These are phyloP conservation scores for Alternaria gansuensis DNA, from an alignment of 2,329 filamentous ascomycete genomes.

Conservation along the genomic window DNA sequence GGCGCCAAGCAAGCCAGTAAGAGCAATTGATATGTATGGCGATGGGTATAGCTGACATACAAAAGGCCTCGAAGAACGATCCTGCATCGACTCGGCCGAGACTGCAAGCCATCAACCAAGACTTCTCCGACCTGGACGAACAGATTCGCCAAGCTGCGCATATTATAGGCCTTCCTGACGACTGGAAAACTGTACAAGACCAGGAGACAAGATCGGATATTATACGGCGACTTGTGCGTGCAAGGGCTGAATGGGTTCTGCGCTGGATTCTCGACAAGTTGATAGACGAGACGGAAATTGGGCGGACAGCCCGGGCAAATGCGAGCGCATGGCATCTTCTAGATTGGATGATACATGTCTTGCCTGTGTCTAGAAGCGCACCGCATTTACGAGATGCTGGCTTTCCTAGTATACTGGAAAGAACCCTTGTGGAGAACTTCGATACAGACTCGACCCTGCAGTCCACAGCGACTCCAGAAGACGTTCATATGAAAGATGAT, in stretches of 20 bases:
- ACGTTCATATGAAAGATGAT: constrained; percentile 26
- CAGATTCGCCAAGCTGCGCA: constrained; percentile 54
- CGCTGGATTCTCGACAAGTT: constrained; percentile 72
- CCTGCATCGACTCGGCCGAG: constrained; percentile 48
- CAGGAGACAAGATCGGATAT: constrained; percentile 18
- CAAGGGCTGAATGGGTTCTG: constrained; percentile 70
- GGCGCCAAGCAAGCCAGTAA: constrained; percentile 35
- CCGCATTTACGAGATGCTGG: constrained; percentile 74
- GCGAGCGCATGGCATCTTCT: constrained; percentile 67
- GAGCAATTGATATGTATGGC: background rate
- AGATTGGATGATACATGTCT: constrained; percentile 67
- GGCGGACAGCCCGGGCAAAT: constrained; percentile 54
- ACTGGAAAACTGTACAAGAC: constrained; percentile 34
- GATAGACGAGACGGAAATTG: constrained; percentile 52
- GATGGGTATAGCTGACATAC: constrained; percentile 7
- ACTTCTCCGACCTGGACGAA: constrained; percentile 49
- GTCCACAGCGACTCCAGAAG: constrained; percentile 11
- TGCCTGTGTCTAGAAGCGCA: constrained; percentile 74
- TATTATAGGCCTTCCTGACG: constrained; percentile 51
- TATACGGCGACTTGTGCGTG: constrained; percentile 32
- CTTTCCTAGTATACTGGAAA: constrained; percentile 72
- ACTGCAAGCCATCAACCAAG: constrained; percentile 53
- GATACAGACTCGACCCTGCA: constrained; percentile 22
- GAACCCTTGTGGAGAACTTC: constrained; percentile 67
- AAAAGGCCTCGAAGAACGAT: constrained; percentile 22